phyloP scores from a whole-genome alignment of 208 protist species.

The Borovskyia barvae region DNA sequence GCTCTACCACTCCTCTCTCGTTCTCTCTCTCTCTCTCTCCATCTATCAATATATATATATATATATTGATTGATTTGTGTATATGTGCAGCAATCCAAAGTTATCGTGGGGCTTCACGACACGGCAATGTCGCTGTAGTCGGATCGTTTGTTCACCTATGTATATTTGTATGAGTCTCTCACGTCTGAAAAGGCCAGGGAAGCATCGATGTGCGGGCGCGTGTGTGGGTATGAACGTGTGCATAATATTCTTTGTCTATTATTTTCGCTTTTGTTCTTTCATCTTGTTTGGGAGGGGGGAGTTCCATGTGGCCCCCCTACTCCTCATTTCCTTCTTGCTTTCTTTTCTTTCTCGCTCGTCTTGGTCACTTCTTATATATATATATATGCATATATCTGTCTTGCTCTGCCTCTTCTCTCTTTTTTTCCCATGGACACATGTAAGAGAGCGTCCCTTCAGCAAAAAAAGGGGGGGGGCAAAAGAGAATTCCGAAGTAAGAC shows the following conservation, averaged over 20 bases:
- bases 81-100: too few species aligned
- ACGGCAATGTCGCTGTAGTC: too few species aligned
- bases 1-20: not conserved
- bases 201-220: too few species aligned
- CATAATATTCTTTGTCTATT: too few species aligned
- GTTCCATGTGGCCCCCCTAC: not conserved
- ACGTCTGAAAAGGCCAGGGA: too few species aligned
- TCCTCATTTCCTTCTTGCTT: not conserved
- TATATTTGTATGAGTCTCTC: not conserved
- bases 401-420: not conserved
- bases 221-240: too few species aligned
- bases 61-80: too few species aligned
- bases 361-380: slow-evolving; percentile 2
- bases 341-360: slow-evolving; percentile 1
- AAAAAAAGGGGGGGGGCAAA: too few species aligned
- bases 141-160: not conserved
- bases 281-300: not conserved
- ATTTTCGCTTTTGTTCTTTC: not conserved
- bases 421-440: too few species aligned
- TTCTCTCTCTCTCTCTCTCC: not conserved
- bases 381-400: slow-evolving; percentile 1
- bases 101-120: too few species aligned
- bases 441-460: too few species aligned
- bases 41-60: not conserved
- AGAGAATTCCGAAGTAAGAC: too few species aligned